Base-by-base conservation (phyloP, 495 filamentous ascomycete genomes). In the Aspergillus heteromorphus region DNA sequence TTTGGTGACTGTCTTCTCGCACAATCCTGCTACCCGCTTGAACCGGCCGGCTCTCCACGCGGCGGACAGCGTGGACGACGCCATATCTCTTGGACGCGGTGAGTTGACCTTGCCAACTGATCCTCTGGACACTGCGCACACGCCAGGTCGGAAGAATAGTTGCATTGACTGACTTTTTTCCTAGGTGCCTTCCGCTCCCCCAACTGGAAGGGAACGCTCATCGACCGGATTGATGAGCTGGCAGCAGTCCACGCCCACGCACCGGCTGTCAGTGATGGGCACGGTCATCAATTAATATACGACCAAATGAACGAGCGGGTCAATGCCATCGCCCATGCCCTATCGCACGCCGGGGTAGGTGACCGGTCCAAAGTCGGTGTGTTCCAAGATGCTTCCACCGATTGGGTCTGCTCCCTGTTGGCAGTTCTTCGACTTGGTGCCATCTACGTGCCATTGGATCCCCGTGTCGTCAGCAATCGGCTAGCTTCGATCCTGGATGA, bases 371-470 rank as follows among this genome's bases (percentile, higher is more conserved):
- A 21, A 8, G 56, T 67, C 11, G 47, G 14, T 2, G 60, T 68
- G 2, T 64, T 64, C 27, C 53, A 60, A 47, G 18, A 54, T n/a
- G 58, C 81, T 0, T 21, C 53, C 0, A 6, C 63, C 0, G 71
- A 81, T 30, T 80, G 73, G 73, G 60, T 79, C 11, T 73, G 61
- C 23, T 80, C 79, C 0, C 45, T 83, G 45, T 67, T 83, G 1
- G 81, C 77, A 11, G 74, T 83, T 43, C 52, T 74, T 57, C 62
- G 69, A 0, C 23, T 78, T 42, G 81, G 80, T 0, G 73, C 55
- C 1, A 56, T 72, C 1, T 83, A 83, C 51, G 61, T 83, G 0
- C 81, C 82, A 0, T 42, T 84, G 8, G 80, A 83, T 48, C 58
- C 67, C 1, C 56, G 68, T 6, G 70, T 64, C 11, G 58, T 70